These are phyloP conservation scores for Penicillium brevicompactum DNA, from an alignment of 2,329 filamentous ascomycete species.

Conservation along the genomic window DNA sequence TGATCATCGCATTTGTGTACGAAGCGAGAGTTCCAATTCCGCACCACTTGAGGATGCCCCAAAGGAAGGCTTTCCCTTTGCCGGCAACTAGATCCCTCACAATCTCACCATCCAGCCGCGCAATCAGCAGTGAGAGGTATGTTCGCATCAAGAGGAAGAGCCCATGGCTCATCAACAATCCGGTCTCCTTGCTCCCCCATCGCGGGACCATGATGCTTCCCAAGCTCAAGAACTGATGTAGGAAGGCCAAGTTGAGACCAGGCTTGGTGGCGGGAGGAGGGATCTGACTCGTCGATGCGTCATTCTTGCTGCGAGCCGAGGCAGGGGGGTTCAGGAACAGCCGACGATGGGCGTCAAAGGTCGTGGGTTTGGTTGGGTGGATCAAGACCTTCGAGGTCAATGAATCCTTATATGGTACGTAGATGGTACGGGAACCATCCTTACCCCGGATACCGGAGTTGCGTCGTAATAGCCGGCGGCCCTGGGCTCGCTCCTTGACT, in stretches of 20 bases:
- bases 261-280: conserved; percentile 90
- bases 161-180: conserved; percentile 82
- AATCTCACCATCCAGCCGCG: conserved; percentile 90
- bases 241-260: conserved; percentile 89
- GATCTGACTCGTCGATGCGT: conserved; percentile 61
- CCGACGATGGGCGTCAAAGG: conserved; percentile 92
- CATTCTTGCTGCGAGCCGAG: conserved; percentile 74
- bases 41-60: conserved; percentile 92
- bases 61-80: conserved; percentile 82
- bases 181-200: conserved; percentile 94
- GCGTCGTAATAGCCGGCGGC: conserved; percentile 76
- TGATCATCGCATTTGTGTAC: conserved; percentile 99
- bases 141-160: conserved; percentile 88
- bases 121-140: conserved; percentile 90
- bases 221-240: conserved; percentile 94
- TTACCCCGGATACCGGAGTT: conserved; percentile 94
- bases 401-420: conserved; percentile 81
- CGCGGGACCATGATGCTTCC: conserved; percentile 97
- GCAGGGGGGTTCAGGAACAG: conserved; percentile 90
- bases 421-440: conserved; percentile 92
- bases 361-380: conserved; percentile 83
- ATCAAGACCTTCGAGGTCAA: conserved; percentile 87
- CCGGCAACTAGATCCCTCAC: conserved; percentile 95
- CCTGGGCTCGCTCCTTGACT: conserved; percentile 78
- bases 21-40: conserved; percentile 90